Base-by-base conservation (phyloP, 371 early-diverging fungal species). In the Lichtheimia ramosa region DNA sequence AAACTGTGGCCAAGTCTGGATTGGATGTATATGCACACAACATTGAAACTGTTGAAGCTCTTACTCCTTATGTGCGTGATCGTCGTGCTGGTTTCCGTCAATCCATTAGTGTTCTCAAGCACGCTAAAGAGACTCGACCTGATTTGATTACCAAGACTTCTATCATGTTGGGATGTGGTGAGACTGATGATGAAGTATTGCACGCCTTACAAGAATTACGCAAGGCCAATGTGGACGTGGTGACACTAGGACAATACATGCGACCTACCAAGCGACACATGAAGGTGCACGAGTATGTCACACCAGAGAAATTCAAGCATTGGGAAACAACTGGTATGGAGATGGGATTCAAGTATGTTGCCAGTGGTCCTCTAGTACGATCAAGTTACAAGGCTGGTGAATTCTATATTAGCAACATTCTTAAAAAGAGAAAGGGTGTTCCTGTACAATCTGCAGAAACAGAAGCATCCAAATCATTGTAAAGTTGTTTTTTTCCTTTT, bases 201-300 rank as follows among this genome's bases (percentile, higher is more conserved):
- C 85, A 92, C 50, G 89, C 99, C 0, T 71, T 98, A 69, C 84
- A 90, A 65, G 97, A 91, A 57, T 73, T 98, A 60, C 79, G 97
- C 60, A 80, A 84, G 42, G 81, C 85, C 3, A 85, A 90, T 40
- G 97, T 97, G n/a, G 99, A 98, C 68, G 93, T 93, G 43, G 86
- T 98, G 21, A 98, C 99, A 12, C 81, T 98, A 60, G 99, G 99
- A n/a, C 99, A 98, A 75, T 98, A 98, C 73, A 98, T 98, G 99
- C 88, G 96, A 54, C 99, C 99, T 21, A 98, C 99, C 25, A 98
- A 95, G 83, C 89, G 92, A 67, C 98, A 98, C 73, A 95, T 97
- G 96, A 96, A 96, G 83, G 97, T 97, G 3, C 83, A 83, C 61
- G 96, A 95, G 64, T 98, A 97, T 63, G 91, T 98, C 49, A 85